A percentile compares a stretch with the other conserved stretches of the same genome.
Evolutionary conservation across 177 flowering plant genomes (phyloP).

Genomic region (Telopea speciosissima): DNA sequence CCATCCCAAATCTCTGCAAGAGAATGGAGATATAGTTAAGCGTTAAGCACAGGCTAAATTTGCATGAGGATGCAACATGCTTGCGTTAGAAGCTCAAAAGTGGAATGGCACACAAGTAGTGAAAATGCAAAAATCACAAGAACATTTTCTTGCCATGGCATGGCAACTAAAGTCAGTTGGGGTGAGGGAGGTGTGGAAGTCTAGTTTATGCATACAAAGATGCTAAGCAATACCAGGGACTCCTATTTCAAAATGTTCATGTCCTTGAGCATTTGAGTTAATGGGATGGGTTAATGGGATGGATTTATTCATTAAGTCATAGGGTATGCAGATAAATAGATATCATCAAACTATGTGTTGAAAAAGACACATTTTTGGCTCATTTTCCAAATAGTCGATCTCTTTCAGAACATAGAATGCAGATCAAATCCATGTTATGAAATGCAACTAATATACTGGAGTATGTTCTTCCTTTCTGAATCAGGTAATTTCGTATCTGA

Average conservation of each 20-base stretch:
- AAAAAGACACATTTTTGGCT: no score
- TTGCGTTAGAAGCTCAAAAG: not conserved
- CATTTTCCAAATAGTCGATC: no score
- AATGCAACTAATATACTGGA: no score
- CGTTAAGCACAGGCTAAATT: not conserved
- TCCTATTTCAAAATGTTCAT: not conserved
- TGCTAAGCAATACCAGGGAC: not conserved
- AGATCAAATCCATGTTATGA: no score
- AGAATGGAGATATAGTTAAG: conserved; percentile 5
- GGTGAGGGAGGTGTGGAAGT: not conserved
- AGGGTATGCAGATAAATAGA: not conserved
- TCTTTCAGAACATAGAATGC: no score
- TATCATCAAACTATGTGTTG: not conserved
- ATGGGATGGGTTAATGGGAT: no score
- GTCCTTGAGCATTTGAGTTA: not conserved
- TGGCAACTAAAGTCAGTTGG: not conserved
- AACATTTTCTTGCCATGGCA: not conserved
- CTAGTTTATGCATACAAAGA: not conserved
- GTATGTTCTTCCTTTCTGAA: no score
- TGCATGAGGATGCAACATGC: no score
- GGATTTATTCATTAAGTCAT: no score
- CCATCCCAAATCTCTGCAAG: conserved; percentile 67
- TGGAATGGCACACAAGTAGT: not conserved
- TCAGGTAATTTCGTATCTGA: no score
- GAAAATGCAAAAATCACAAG: not conserved